Conservation (phyloP, 495 filamentous ascomycete species). For the Penicillium bovifimosum region DNA sequence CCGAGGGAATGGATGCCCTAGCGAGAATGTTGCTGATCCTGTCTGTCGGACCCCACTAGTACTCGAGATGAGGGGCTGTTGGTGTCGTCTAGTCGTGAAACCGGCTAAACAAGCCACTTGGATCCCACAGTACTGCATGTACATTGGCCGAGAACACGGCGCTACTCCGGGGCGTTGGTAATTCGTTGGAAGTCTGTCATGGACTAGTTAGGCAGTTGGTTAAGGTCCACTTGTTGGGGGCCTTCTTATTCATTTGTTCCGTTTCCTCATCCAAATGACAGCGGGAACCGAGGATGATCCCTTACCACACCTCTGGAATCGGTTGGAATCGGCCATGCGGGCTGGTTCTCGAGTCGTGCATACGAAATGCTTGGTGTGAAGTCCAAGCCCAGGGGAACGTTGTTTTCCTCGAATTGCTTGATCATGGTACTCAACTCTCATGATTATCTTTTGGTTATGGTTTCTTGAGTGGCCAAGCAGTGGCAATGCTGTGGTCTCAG, state of each 20-base stretch:
- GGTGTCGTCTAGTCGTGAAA: slow-evolving; percentile 5
- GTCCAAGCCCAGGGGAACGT: neutral
- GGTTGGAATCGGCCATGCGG: slow-evolving; percentile 18
- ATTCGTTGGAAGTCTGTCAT: slow-evolving; percentile 11
- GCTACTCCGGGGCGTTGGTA: neutral
- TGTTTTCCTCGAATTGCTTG: neutral
- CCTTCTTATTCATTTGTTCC: neutral
- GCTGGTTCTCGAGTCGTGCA: slow-evolving; percentile 6
- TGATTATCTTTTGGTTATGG: neutral
- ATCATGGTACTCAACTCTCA: neutral
- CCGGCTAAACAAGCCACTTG: slow-evolving; percentile 18
- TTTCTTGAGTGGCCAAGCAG: neutral
- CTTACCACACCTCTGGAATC: slow-evolving; percentile 13
- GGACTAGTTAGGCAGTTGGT: neutral
- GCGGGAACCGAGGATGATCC: slow-evolving; percentile 20
- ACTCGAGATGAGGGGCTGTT: slow-evolving; percentile 10
- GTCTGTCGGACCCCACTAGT: slow-evolving; percentile 15
- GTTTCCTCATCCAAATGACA: slow-evolving; percentile 17
- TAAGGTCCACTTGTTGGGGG: slow-evolving; percentile 2
- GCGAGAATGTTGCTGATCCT: slow-evolving; percentile 26
- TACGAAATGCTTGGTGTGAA: slow-evolving; percentile 11
- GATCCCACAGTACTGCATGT: slow-evolving; percentile 13
- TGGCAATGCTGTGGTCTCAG: neutral
- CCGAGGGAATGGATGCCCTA: slow-evolving; percentile 23
- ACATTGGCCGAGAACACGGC: slow-evolving; percentile 11